Percentiles rank a stretch among this genome's conserved stretches.
Evolutionary conservation across 2,329 filamentous ascomycete species (phyloP).

Genomic region (Fusarium musae): DNA sequence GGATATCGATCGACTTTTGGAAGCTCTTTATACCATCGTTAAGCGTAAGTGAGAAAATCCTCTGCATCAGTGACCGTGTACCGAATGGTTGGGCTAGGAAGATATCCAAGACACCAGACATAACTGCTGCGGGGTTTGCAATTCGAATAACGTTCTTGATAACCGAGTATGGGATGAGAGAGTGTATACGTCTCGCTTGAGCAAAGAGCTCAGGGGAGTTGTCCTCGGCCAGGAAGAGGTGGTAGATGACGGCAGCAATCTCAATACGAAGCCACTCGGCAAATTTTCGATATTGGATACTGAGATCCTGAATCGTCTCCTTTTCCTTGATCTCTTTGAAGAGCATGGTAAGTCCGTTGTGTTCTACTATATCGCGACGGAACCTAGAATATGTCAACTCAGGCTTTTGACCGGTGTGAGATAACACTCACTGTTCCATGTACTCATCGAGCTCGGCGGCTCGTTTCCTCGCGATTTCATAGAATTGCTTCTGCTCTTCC

Average conservation of each 20-base stretch:
- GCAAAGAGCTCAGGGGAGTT: conserved; percentile 97
- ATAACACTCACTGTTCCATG: conserved; percentile 82
- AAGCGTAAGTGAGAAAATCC: conserved; percentile 92
- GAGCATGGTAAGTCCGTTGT: conserved; percentile 87
- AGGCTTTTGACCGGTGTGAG: not conserved
- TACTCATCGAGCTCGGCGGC: conserved; percentile 95
- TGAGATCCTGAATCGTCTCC: conserved; percentile 85
- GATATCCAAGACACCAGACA: conserved; percentile 93
- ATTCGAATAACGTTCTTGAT: conserved; percentile 98
- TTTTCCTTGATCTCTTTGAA: conserved; percentile 95
- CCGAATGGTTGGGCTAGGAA: conserved; percentile 97
- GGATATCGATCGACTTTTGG: conserved; percentile 84
- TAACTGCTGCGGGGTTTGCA: conserved; percentile 94
- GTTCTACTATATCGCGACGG: conserved; percentile 73
- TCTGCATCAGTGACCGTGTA: conserved; percentile 87
- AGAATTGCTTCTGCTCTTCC: conserved; percentile 93
- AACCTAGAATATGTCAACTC: conserved; percentile 57
- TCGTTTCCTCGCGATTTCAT: conserved; percentile 90
- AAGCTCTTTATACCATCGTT: conserved; percentile 89
- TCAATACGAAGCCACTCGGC: conserved; percentile 98
- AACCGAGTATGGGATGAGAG: conserved; percentile 89
- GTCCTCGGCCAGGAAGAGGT: conserved; percentile 96
- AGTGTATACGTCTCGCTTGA: conserved; percentile 93
- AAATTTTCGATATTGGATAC: conserved; percentile 96
- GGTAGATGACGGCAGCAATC: conserved; percentile 94